Conservation (phyloP, 768 basidiomycete species). For the Postia placenta region DNA sequence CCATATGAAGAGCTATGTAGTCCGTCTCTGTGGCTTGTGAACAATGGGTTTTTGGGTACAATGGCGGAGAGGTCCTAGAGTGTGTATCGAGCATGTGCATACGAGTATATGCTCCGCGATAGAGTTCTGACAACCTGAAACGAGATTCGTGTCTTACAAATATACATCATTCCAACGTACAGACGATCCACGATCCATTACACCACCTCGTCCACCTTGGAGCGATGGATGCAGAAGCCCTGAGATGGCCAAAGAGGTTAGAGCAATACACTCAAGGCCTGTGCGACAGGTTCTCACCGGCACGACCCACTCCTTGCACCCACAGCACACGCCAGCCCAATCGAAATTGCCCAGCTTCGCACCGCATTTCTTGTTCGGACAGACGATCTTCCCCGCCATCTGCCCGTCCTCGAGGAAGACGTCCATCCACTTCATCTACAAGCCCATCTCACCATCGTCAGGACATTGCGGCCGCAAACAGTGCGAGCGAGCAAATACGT, state of each 20-base stretch:
- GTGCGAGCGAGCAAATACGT: too few species aligned
- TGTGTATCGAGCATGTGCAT: too few species aligned
- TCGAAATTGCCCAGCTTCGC: slow-evolving; percentile 94
- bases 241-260: slow-evolving; percentile 10
- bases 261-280: not conserved
- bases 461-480: not conserved
- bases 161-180: too few species aligned
- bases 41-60: too few species aligned
- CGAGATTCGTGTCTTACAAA: too few species aligned
- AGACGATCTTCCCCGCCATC: slow-evolving; percentile 82
- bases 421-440: slow-evolving; percentile 93
- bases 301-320: slow-evolving; percentile 88
- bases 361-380: slow-evolving; percentile 87
- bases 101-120: too few species aligned
- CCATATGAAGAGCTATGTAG: too few species aligned
- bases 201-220: slow-evolving; percentile 49
- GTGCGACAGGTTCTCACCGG: slow-evolving; percentile 44
- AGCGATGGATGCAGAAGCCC: slow-evolving; percentile 50
- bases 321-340: slow-evolving; percentile 92
- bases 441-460: too few species aligned
- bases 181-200: too few species aligned
- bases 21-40: too few species aligned
- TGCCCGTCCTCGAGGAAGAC: slow-evolving; percentile 68
- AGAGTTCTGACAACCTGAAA: too few species aligned
- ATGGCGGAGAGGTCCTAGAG: too few species aligned